Conservation (phyloP, 176 grass and related monocot genomes). For the Musa beccarii region DNA sequence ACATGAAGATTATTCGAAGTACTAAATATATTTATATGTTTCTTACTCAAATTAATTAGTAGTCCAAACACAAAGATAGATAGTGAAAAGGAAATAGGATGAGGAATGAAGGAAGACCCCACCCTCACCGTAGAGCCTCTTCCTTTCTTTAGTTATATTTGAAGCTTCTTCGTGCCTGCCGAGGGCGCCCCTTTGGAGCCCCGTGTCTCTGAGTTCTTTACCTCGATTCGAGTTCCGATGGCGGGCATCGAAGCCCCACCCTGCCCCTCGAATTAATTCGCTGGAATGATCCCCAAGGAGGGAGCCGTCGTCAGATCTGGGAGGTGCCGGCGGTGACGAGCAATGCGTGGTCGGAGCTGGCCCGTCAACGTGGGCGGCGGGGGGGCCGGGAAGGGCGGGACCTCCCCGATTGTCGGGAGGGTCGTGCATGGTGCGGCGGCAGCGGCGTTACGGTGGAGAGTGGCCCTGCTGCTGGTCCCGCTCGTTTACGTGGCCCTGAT, state of each 20-base stretch:
- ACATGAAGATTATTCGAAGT: no score
- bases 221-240: not conserved
- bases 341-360: slow-evolving; percentile 13
- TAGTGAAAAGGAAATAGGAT: no score
- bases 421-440: not conserved
- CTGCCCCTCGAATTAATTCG: not conserved
- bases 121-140: no score
- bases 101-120: no score
- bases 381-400: slow-evolving; percentile 21
- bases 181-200: not conserved
- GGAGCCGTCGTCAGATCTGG: slow-evolving; percentile 2
- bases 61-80: no score
- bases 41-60: no score
- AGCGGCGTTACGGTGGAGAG: slow-evolving; percentile 25
- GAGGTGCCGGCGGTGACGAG: not conserved
- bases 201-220: not conserved
- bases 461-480: slow-evolving; percentile 39
- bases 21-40: no score
- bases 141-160: not conserved
- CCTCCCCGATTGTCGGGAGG: slow-evolving; percentile 9
- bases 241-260: not conserved
- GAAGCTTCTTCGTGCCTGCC: not conserved
- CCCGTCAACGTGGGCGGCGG: slow-evolving; percentile 17
- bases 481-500: slow-evolving; percentile 41
- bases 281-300: slow-evolving; percentile 2